Evolutionary conservation across 1,284 basidiomycete species (phyloP), one percentile per base, ranked within the genome.

Genomic region (Limonomyces culmigenus): DNA sequence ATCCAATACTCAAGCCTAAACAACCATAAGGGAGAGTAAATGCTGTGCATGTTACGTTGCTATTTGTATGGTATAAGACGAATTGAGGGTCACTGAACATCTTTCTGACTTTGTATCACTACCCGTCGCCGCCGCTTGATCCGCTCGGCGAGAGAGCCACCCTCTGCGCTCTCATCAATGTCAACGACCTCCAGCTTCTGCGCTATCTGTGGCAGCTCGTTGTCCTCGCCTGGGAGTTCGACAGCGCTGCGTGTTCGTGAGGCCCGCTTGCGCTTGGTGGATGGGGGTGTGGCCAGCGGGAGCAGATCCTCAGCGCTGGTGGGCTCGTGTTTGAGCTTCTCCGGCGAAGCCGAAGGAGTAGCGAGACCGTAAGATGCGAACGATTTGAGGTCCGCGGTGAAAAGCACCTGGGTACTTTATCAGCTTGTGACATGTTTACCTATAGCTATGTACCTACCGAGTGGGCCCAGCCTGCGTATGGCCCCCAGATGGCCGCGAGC

Each of bases 381-480:
- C 0, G 65, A 56, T 39, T 63, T 66, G 21, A 71, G 48, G 38
- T 71, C 66, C 4, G 66, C 60, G 3, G 67, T 68, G 50, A 71
- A 71, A 4, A 71, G 48, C 10, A 78, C 69, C 74, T 79, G 36
- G 3, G 35, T 14, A 34, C 19, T 27, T 30, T 33, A n/a, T 16
- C 32, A 19, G 14, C 23, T 5, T 13, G 30, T 8, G 11, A 19
- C 31, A 35, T 33, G 11, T 13, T 12, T 13, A 25, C 21, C 29
- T 29, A 12, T 14, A 30, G 17, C 11, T 10, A n/a, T 34, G 33
- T 15, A 49, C 64, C 39, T 43, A 92, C 87, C 2, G 85, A 80
- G 53, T 96, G 91, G 1, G 83, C 83, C 89, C 89, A 93, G 4
- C 91, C 91, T 4, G 87, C 88, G 50, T 83, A 74, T 1, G 74